Base-by-base conservation (phyloP, 1,284 basidiomycete genomes). In the Termitomyces sp. region DNA sequence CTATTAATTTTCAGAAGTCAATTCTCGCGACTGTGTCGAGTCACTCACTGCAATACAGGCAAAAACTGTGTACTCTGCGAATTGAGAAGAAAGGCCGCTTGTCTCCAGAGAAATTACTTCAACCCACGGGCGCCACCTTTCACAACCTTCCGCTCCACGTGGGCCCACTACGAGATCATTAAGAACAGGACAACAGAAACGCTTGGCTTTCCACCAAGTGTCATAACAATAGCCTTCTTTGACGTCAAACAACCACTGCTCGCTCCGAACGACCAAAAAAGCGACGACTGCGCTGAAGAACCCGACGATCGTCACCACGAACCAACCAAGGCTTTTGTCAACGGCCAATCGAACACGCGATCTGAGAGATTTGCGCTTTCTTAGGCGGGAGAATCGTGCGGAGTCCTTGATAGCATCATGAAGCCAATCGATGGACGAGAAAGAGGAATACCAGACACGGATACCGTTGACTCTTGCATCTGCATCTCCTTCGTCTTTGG, bases 361-460 rank as follows among this genome's bases (percentile, higher is more conserved):
- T 14, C 91, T 81, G 26, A 88, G 19, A 0, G 91, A 91, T 57
- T 79, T 84, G 48, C 81, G 78, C 44, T 73, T 80, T 48, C 84
- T 75, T 16, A 95, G 72, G 41, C 82, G 79, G 26, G 85, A 80
- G 54, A 89, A 84, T 19, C 93, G 86, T 1, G 82, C 80, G 0
- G 91, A 91, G 62, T 94, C 91, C 67, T 95, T 93, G 74, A 95
- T 93, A 33, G 89, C 81, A 71, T 96, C 93, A 64, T 96, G 93
- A 46, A 96, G 75, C 93, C 93, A 95, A 68, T 95, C 93, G 55
- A 91, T 84, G 37, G 85, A 86, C 1, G 84, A 82, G 71, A 86
- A 93, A 9, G 84, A 91, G 35, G 88, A 86, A 68, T 94, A 95
- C 93, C 93, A 96, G 28, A 95, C 91, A 34, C 93, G 86, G 46